These are phyloP conservation scores for Margaritispora aquatica DNA, from an alignment of 495 filamentous ascomycete genomes.

Conservation along the genomic window DNA sequence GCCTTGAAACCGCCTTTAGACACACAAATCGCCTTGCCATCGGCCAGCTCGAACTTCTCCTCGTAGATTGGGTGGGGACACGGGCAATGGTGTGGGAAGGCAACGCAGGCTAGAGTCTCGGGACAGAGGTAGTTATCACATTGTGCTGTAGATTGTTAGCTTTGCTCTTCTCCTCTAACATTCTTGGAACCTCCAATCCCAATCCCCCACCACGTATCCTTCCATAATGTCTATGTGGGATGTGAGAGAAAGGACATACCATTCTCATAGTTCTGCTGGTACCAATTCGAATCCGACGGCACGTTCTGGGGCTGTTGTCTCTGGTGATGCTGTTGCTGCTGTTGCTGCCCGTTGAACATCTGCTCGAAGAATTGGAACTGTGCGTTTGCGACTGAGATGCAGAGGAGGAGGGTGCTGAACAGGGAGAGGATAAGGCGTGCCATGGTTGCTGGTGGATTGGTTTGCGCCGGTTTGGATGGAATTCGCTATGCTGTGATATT, in stretches of 20 bases:
- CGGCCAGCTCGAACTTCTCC: conserved; percentile 83
- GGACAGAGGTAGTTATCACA: conserved; percentile 93
- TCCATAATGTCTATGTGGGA: too few species aligned
- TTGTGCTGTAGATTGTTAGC: conserved; percentile 41
- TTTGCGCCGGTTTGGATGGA: not conserved
- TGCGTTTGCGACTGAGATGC: conserved; percentile 43
- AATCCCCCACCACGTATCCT: too few species aligned
- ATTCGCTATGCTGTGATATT: too few species aligned
- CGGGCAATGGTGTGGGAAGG: conserved; percentile 91
- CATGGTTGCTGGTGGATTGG: conserved; percentile 16
- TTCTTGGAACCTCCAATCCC: too few species aligned
- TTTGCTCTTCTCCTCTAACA: not conserved
- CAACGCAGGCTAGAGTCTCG: conserved; percentile 82
- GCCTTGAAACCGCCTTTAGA: conserved; percentile 75
- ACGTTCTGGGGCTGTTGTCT: conserved; percentile 64
- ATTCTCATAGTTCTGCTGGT: conserved; percentile 63
- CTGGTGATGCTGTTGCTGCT: conserved; percentile 48
- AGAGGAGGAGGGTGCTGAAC: conserved; percentile 34
- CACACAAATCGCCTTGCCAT: conserved; percentile 74
- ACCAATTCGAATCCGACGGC: conserved; percentile 69
- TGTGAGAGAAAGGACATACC: conserved; percentile 40
- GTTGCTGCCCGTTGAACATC: conserved; percentile 51
- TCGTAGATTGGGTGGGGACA: conserved; percentile 75
- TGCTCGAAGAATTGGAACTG: conserved; percentile 93
- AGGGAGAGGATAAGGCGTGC: conserved; percentile 15